A percentile compares a stretch with the other conserved stretches of the same genome.
These are phyloP conservation scores for Emmonsiellopsis sp. DNA, from an alignment of 2,329 filamentous ascomycete genomes.

Conservation along the genomic window DNA sequence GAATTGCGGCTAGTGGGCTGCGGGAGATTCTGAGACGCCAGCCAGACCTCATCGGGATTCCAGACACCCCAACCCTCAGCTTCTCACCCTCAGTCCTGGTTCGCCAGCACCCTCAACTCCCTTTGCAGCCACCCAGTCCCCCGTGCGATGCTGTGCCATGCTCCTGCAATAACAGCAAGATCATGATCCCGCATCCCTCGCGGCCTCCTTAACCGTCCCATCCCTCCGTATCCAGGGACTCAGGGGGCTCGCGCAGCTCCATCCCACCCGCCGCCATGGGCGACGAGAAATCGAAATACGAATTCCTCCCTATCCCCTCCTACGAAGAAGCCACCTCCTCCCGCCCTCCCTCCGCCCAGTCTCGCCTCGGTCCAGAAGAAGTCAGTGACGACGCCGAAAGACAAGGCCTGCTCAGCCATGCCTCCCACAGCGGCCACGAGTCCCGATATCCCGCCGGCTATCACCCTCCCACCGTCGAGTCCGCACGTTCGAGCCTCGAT, in stretches of 20 bases:
- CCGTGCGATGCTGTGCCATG: neutral
- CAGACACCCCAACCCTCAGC: neutral
- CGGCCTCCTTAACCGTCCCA: slow-evolving; percentile 14
- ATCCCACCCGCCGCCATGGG: slow-evolving; percentile 24
- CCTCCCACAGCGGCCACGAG: slow-evolving; percentile 34
- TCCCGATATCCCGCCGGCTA: slow-evolving; percentile 38
- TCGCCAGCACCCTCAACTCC: neutral
- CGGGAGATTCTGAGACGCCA: neutral
- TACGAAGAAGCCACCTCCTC: slow-evolving; percentile 72
- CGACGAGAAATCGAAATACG: slow-evolving; percentile 50
- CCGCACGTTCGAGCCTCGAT: slow-evolving; percentile 56
- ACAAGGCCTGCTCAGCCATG: slow-evolving; percentile 60
- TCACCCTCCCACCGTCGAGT: slow-evolving; percentile 72
- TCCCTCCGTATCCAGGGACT: neutral
- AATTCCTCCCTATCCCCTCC: slow-evolving; percentile 63
- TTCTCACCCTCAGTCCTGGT: no score
- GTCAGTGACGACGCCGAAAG: slow-evolving; percentile 63
- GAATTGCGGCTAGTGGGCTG: neutral
- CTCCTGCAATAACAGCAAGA: neutral
- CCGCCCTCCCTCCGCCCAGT: slow-evolving; percentile 42
- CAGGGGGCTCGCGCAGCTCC: slow-evolving; percentile 24
- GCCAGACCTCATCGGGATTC: neutral
- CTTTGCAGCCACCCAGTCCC: neutral
- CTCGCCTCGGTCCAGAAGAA: slow-evolving; percentile 45
- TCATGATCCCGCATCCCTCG: slow-evolving; percentile 24